Conservation (phyloP, 306 rosid species). For the Rosa chinensis region DNA sequence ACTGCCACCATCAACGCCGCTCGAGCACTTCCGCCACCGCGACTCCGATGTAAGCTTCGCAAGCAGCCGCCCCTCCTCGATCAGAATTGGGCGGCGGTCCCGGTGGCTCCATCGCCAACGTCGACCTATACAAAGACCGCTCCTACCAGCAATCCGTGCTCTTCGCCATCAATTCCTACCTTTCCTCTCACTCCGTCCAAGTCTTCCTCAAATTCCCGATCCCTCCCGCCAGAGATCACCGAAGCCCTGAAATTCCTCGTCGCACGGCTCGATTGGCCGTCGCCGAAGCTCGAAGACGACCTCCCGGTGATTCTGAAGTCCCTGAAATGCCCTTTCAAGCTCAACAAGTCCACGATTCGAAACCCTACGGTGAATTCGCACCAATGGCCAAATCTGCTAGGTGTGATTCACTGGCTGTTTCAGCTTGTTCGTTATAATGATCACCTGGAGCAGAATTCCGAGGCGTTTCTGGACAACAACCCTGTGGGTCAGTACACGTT, state of each 20-base stretch:
- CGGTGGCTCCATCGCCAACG: conserved; percentile 27
- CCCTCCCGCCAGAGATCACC: conserved; percentile 72
- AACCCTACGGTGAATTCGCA: conserved; percentile 82
- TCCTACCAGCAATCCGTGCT: conserved; percentile 51
- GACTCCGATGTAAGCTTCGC: conserved; percentile 88
- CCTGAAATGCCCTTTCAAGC: conserved; percentile 61
- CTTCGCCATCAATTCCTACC: conserved; percentile 56
- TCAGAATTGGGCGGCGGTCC: conserved; percentile 40
- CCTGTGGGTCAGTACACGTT: conserved; percentile 41
- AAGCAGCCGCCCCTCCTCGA: conserved; percentile 70
- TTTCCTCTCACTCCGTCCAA: conserved; percentile 50
- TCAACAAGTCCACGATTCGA: conserved; percentile 61
- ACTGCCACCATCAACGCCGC: conserved; percentile 38
- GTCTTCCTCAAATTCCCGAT: conserved; percentile 50
- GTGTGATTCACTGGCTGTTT: conserved; percentile 87
- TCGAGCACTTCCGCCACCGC: conserved; percentile 35
- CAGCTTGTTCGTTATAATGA: conserved; percentile 49
- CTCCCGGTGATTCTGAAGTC: conserved; percentile 56
- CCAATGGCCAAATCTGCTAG: conserved; percentile 80
- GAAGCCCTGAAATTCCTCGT: conserved; percentile 62
- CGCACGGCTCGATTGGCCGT: conserved; percentile 45
- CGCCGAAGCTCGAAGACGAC: conserved; percentile 71
- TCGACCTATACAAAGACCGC: conserved; percentile 84
- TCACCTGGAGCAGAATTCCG: conserved; percentile 23
- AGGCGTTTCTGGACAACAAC: conserved; percentile 29